Evolutionary conservation across 345 rosid genomes (phyloP), one percentile per base, ranked within the genome.

Genomic region (Brassica juncea): DNA sequence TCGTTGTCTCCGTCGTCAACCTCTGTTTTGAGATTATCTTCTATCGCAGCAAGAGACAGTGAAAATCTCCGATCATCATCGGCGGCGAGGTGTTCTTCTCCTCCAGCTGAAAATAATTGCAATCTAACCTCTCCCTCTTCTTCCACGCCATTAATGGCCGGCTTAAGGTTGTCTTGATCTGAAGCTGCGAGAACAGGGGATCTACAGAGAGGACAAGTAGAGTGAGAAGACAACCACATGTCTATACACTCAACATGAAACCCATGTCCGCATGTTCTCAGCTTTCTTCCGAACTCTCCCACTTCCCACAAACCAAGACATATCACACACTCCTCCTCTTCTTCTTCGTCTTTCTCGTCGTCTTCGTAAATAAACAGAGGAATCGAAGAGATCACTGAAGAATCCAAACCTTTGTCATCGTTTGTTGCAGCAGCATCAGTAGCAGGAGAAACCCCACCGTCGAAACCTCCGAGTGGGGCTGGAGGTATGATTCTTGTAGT

Each of bases 161-260:
- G 35, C 0, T 27, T 19, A 0, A 19, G 21, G 1, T 19, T 19
- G 0, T 42, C 73, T 44, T 78, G 35, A 12, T 3, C 55, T 0
- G 81, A 37, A 25, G 5, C 11, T 9, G 57, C 14, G 16, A 79
- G 82, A 79, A 79, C 78, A 73, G 82, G 59, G 28, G 74, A 73
- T 72, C 98, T 79, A 77, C 98, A 93, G 31, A 86, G 81, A 61
- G 98, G 98, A 62, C 98, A 93, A 47, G 79, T 90, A 0, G 88
- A 71, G 70, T 90, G 92, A 70, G 92, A 90, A 21, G 81, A 79
- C 69, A 94, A 71, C 98, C 98, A 94, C 89, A 84, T 92, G 28
- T 92, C 97, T 44, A 94, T 87, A 67, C 97, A 94, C 70, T 89
- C 92, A 19, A 89, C 86, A 42, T 92, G 98, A 72, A 94, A 94